Evolutionary conservation across 2,329 filamentous ascomycete genomes (phyloP).

Genomic region (Cladosporium sp.): DNA sequence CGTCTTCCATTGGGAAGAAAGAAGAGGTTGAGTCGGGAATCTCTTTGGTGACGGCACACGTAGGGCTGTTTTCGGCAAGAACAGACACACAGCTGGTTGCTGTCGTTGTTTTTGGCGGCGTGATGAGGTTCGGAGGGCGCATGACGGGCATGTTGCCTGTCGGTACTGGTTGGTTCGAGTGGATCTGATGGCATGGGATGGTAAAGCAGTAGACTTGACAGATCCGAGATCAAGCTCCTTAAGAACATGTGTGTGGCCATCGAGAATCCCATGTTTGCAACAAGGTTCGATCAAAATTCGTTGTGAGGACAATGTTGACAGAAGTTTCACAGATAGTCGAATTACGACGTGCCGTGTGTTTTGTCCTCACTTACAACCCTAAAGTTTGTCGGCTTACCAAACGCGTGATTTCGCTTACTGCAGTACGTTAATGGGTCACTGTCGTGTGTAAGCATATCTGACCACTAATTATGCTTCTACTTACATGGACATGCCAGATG

Average conservation of each 20-base stretch:
- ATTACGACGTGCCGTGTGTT: background rate
- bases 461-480: too few relatives aligned
- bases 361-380: background rate
- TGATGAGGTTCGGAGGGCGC: background rate
- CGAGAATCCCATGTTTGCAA: background rate
- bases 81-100: background rate
- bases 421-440: too few relatives aligned
- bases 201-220: background rate
- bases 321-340: background rate
- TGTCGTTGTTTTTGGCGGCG: background rate
- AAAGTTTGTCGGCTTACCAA: too few relatives aligned
- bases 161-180: background rate
- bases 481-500: too few relatives aligned
- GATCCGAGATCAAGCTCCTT: too few relatives aligned
- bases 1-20: background rate
- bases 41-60: too few relatives aligned
- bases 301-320: background rate
- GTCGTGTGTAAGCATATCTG: too few relatives aligned
- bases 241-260: background rate
- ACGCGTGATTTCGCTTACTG: too few relatives aligned
- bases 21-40: background rate
- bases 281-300: background rate
- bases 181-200: background rate
- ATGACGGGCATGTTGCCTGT: background rate
- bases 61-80: background rate